These are phyloP conservation scores for Protomyces lactucae-debilis DNA, from an alignment of 1,139 yeast species.

Conservation along the genomic window DNA sequence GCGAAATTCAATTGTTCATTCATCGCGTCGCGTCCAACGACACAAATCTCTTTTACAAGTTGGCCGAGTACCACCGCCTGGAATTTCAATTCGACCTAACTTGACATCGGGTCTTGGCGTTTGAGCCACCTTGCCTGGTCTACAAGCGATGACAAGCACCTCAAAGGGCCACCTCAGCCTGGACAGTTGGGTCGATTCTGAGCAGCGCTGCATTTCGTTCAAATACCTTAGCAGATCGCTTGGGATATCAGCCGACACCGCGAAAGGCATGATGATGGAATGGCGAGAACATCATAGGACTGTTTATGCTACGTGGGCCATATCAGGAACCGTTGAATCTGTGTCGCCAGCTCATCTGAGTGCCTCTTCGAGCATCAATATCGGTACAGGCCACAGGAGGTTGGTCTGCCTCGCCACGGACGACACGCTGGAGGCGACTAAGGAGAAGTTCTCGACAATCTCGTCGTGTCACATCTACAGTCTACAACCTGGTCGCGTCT, in stretches of 20 bases:
- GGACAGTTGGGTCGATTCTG: conserved; percentile 9
- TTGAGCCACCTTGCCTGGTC: no score
- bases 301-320: conserved; percentile 34
- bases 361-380: no score
- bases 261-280: conserved; percentile 34
- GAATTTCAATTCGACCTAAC: no score
- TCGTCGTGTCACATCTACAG: conserved; percentile 31
- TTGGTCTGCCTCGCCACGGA: conserved; percentile 30
- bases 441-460: conserved; percentile 24
- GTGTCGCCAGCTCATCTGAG: not conserved
- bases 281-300: conserved; percentile 29
- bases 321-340: conserved; percentile 4
- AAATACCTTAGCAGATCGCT: conserved; percentile 36
- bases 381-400: not conserved
- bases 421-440: conserved; percentile 29
- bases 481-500: conserved; percentile 29
- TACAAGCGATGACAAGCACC: not conserved
- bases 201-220: conserved; percentile 34
- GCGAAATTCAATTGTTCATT: no score
- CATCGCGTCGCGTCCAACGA: no score
- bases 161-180: not conserved
- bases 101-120: no score
- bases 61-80: no score
- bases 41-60: no score
- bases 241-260: conserved; percentile 34